Conservation (phyloP, 805 yeast genomes). For the Kluyveromyces wickerhamii region DNA sequence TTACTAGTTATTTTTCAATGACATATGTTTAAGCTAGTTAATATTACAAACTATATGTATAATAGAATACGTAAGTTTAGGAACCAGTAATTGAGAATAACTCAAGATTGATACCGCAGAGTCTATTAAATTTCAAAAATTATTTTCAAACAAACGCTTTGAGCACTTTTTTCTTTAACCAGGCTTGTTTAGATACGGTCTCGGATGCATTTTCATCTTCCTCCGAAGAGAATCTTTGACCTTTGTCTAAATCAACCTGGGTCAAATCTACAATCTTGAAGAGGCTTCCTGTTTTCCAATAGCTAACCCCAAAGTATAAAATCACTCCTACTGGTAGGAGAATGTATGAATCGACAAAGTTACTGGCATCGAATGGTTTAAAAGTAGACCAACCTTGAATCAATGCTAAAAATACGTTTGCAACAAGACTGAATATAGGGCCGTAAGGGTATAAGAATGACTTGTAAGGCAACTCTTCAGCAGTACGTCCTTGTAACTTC, state of each 20-base stretch:
- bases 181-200: no score
- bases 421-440: conserved; percentile 41
- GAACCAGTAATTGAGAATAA: no score
- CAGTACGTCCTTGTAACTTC: conserved; percentile 34
- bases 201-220: no score
- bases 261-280: conserved; percentile 7
- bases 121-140: no score
- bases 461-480: conserved; percentile 45
- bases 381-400: conserved; percentile 63
- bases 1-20: no score
- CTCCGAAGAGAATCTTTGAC: conserved; percentile 9
- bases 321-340: conserved; percentile 47
- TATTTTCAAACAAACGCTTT: no score
- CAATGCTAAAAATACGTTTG: conserved; percentile 45
- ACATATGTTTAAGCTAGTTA: no score
- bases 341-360: conserved; percentile 50
- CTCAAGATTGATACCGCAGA: no score
- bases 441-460: conserved; percentile 45
- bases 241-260: conserved; percentile 7
- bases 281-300: conserved; percentile 4
- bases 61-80: no score
- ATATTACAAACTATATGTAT: no score
- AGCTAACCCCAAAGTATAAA: conserved; percentile 26
- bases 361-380: conserved; percentile 49
- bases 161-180: no score